phyloP scores from a whole-genome alignment of 2,329 filamentous ascomycete species.

The Aspergillus hortae region DNA sequence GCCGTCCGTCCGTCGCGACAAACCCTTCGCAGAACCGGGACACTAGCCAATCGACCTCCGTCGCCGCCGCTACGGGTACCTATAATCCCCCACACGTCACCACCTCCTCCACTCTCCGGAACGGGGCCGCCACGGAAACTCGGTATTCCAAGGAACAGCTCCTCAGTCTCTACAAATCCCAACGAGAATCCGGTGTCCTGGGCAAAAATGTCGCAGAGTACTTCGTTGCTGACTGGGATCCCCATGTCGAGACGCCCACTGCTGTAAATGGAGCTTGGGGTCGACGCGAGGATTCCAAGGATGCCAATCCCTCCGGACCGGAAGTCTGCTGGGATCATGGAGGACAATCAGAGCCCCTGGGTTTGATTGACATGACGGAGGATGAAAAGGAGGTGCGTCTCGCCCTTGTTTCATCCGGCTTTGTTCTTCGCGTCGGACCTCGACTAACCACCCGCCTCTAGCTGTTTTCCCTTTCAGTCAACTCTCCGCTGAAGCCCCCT shows the following conservation, averaged over 20 bases:
- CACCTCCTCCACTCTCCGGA: constrained; percentile 46
- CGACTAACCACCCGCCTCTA: constrained; percentile 36
- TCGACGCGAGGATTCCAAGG: constrained; percentile 70
- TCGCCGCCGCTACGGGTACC: constrained; percentile 42
- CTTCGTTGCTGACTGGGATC: constrained; percentile 76
- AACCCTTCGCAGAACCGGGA: constrained; percentile 48
- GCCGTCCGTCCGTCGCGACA: constrained; percentile 59
- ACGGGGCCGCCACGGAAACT: constrained; percentile 52
- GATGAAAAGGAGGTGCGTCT: constrained; percentile 60
- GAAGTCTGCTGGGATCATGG: constrained; percentile 85
- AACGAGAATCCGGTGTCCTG: constrained; percentile 52
- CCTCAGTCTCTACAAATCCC: constrained; percentile 65
- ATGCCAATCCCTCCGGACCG: constrained; percentile 70
- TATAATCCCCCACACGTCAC: constrained; percentile 62
- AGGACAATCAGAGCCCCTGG: constrained; percentile 68
- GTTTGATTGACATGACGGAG: constrained; percentile 67
- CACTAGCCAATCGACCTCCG: constrained; percentile 36
- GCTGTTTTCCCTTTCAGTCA: constrained; percentile 82
- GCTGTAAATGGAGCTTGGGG: constrained; percentile 66
- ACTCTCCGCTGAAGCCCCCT: constrained; percentile 86
- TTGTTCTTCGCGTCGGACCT: constrained; percentile 16
- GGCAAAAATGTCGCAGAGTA: constrained; percentile 63
- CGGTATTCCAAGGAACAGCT: constrained; percentile 79
- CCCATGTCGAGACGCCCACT: constrained; percentile 64
- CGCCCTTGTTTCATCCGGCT: constrained; percentile 1